Evolutionary conservation across 176 grass and related monocot species (phyloP), one percentile per base, ranked within the genome.

Genomic region (Aegilops longissima): DNA sequence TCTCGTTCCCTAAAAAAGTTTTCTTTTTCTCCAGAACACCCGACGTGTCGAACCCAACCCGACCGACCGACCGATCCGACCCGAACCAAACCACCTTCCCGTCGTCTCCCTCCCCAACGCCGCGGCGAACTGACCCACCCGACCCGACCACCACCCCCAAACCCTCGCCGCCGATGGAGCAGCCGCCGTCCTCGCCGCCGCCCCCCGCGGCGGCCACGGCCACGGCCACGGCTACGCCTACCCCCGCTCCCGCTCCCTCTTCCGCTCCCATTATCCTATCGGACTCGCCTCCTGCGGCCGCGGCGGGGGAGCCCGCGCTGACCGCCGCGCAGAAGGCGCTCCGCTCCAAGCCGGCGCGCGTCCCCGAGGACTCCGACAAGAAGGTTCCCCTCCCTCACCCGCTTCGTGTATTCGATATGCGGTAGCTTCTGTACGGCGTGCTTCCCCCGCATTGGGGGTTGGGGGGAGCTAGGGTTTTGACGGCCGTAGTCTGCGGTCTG

Each of bases 341-440:
- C 64, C 92, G 92, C 83, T 93, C 82, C 79, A 93, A 93, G 82
- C 31, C 92, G 56, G 12, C 66, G 49, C 80, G 90, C 13, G 42
- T 58, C 16, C 12, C 82, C 9, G 92, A 90, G 20, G 92, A 93
- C 61, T 12, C 86, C 66, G 89, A 88, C 58, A 88, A 91, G 59
- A 89, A 88, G 92, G 89, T 90, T 25, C 12, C 2, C 2, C 12
- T 3, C 27, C 27, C 16, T 21, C 33, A 9, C 33, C 8, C 2
- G 16, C 13, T 21, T 34, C 14, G 9, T 21, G 17, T 64, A n/a
- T 12, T 7, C 65, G 2, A 66, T 66, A 3, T 0, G 61, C 7
- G 1, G 0, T 40, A 17, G 61, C 27, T 35, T 40, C 33, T 12
- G 3, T 56, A 51, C 13, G 36, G 31, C 16, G 25, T 72, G 66